Conservation (phyloP, 345 rosid genomes). For the Gossypium turneri region DNA sequence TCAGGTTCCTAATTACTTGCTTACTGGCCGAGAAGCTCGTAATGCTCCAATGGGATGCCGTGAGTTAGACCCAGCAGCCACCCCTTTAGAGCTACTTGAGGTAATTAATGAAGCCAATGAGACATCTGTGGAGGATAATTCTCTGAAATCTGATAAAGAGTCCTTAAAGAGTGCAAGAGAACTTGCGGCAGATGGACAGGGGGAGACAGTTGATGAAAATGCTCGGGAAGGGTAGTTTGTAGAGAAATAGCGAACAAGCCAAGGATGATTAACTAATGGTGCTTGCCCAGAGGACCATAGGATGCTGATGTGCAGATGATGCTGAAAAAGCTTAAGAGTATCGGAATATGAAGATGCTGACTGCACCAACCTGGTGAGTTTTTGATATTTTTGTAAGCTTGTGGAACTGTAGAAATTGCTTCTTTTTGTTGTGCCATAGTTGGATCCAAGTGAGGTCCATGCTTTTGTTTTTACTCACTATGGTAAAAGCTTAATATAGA, state of each 20-base stretch:
- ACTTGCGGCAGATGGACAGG: conserved; percentile 8
- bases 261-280: neutral
- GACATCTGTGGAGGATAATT: conserved; percentile 16
- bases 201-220: conserved; percentile 3
- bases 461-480: neutral
- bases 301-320: conserved; percentile 16
- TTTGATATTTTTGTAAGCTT: conserved; percentile 16
- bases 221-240: conserved; percentile 3
- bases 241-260: conserved; percentile 8
- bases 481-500: conserved; percentile 14
- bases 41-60: conserved; percentile 59
- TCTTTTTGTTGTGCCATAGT: conserved; percentile 22
- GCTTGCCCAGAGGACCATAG: conserved; percentile 12
- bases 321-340: conserved; percentile 11
- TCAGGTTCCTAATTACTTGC: conserved; percentile 73
- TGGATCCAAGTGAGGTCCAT: conserved; percentile 26
- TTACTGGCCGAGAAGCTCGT: conserved; percentile 71
- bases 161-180: neutral
- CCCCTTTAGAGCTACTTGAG: conserved; percentile 59
- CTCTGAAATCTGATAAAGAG: conserved; percentile 15
- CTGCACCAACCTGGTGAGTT: conserved; percentile 22
- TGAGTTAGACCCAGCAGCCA: conserved; percentile 96
- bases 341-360: conserved; percentile 16
- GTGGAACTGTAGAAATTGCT: conserved; percentile 26
- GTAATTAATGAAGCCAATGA: conserved; percentile 27